These are phyloP conservation scores for Steccherinum ochraceum DNA, from an alignment of 768 basidiomycete species.

Conservation along the genomic window DNA sequence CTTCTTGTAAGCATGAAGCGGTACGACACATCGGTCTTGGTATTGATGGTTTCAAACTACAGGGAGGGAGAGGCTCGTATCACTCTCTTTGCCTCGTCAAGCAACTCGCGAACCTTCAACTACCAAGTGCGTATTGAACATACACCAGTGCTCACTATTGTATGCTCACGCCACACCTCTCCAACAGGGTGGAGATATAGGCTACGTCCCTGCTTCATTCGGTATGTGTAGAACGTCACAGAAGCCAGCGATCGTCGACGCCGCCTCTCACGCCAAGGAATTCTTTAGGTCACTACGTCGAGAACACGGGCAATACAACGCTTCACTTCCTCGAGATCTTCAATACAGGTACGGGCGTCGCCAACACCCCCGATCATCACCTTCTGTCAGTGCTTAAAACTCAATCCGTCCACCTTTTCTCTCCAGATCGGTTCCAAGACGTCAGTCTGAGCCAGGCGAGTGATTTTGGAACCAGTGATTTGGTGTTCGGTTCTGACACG, in stretches of 20 bases:
- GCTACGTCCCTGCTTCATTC: slow-evolving; percentile 48
- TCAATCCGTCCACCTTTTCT: not conserved
- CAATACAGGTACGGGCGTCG: slow-evolving; percentile 39
- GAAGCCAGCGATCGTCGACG: not conserved
- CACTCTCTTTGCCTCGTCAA: slow-evolving; percentile 1
- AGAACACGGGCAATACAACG: slow-evolving; percentile 51
- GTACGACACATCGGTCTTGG: not conserved
- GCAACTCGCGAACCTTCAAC: slow-evolving; percentile 5
- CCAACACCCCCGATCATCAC: too few relatives aligned
- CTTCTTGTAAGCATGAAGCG: slow-evolving; percentile 15
- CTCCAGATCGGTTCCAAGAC: slow-evolving; percentile 44
- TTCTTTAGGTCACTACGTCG: slow-evolving; percentile 51
- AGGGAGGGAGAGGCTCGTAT: slow-evolving; percentile 4
- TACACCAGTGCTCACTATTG: not conserved
- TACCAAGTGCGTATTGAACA: slow-evolving; percentile 1
- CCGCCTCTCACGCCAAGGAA: not conserved
- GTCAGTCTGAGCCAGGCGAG: slow-evolving; percentile 38
- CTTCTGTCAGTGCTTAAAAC: not conserved
- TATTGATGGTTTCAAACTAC: not conserved
- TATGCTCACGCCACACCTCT: not conserved
- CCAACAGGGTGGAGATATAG: slow-evolving; percentile 16
- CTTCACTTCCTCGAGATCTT: slow-evolving; percentile 52
- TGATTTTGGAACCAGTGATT: not conserved
- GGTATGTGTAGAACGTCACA: slow-evolving; percentile 25
- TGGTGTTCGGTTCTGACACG: not conserved